Evolutionary conservation across 2,329 filamentous ascomycete genomes (phyloP).

Genomic region (Myrmaecium sp.): DNA sequence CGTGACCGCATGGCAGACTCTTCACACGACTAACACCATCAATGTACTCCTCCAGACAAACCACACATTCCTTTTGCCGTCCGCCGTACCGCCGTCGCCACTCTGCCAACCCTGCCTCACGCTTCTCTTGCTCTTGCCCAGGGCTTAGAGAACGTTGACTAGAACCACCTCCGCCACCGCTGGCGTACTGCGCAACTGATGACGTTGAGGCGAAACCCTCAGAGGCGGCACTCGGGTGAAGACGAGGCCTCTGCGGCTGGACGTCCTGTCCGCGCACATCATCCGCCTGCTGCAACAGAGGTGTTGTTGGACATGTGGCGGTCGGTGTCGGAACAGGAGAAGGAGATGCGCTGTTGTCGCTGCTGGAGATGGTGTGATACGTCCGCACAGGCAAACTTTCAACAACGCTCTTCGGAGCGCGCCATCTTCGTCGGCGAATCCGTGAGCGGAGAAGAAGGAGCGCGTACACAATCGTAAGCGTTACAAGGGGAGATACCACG

Average conservation of each 20-base stretch:
- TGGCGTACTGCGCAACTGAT: constrained; percentile 9
- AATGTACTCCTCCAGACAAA: constrained; percentile 90
- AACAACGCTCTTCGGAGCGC: constrained; percentile 93
- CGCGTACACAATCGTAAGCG: constrained; percentile 81
- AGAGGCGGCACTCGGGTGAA: constrained; percentile 35
- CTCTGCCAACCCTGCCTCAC: constrained; percentile 30
- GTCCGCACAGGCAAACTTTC: constrained; percentile 88
- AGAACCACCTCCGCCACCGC: no score
- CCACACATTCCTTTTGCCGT: constrained; percentile 73
- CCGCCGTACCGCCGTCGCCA: constrained; percentile 44
- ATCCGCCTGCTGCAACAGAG: constrained; percentile 54
- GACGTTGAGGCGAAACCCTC: constrained; percentile 31
- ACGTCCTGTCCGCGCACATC: no score
- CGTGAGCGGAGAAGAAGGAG: constrained; percentile 74
- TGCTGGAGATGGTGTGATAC: constrained; percentile 66
- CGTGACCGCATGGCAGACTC: constrained; percentile 92
- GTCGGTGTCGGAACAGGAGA: constrained; percentile 45
- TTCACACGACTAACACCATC: constrained; percentile 91
- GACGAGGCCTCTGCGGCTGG: no score
- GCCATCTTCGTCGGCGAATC: constrained; percentile 78
- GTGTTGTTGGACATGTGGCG: constrained; percentile 57
- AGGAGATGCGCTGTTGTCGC: constrained; percentile 38
- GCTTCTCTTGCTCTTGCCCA: constrained; percentile 35
- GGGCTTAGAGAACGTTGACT: constrained; percentile 17
- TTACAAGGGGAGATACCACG: constrained; percentile 87